phyloP scores from a whole-genome alignment of 2,329 filamentous ascomycete genomes.

The Rachicladosporium sp. region DNA sequence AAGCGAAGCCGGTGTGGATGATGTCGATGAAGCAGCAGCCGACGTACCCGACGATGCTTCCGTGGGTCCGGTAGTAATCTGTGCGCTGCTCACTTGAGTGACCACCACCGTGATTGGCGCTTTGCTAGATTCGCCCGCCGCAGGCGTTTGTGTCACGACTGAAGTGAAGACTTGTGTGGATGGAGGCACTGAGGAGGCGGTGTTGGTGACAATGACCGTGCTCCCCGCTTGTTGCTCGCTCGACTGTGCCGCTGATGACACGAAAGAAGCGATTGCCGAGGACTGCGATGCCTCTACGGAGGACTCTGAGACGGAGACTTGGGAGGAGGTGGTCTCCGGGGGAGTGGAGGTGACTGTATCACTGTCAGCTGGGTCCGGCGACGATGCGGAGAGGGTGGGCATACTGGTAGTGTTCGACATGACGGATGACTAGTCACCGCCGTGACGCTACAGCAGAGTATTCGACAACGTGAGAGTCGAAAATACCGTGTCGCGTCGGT shows the following conservation, averaged over 20 bases:
- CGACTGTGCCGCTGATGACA: constrained; percentile 8
- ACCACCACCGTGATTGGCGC: constrained; percentile 14
- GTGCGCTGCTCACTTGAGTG: constrained; percentile 7
- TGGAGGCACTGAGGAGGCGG: constrained; percentile 11
- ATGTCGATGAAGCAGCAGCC: constrained; percentile 7
- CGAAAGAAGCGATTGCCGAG: constrained; percentile 9
- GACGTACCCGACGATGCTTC: not conserved
- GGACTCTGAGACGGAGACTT: constrained; percentile 3
- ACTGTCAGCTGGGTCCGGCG: constrained; percentile 1
- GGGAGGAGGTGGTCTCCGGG: not conserved
- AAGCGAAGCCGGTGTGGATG: constrained; percentile 10
- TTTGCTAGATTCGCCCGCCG: constrained; percentile 3
- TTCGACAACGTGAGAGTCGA: no score
- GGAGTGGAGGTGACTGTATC: no score
- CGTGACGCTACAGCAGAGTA: no score
- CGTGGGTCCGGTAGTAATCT: constrained; percentile 7
- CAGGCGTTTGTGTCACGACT: constrained; percentile 11
- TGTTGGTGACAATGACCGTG: constrained; percentile 8
- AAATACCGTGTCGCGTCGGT: no score
- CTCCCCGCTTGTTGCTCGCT: not conserved
- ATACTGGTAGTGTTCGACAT: constrained; percentile 12
- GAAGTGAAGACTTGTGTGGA: constrained; percentile 15
- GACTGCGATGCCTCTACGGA: not conserved
- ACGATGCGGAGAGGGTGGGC: not conserved
- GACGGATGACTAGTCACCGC: not conserved